phyloP scores from a whole-genome alignment of 2,329 filamentous ascomycete species.

The Nannizzia gypsea region DNA sequence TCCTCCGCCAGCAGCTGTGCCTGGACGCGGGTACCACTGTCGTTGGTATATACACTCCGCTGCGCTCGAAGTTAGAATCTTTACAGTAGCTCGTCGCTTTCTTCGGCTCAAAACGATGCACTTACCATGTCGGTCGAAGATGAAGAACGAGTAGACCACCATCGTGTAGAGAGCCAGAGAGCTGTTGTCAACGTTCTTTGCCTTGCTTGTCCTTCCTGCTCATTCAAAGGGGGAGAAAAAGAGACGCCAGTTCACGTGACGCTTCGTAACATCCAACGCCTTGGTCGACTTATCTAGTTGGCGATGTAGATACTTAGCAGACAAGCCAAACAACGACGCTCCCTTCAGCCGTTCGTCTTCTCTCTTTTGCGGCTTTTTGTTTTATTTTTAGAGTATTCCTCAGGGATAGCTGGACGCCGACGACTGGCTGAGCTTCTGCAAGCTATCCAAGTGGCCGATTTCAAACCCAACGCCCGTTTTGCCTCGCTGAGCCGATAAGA shows the following conservation, averaged over 20 bases:
- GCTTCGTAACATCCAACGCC: background rate
- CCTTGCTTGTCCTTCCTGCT: background rate
- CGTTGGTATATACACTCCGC: conserved; percentile 96
- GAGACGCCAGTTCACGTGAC: background rate
- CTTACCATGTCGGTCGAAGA: conserved; percentile 94
- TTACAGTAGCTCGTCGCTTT: background rate
- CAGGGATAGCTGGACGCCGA: background rate
- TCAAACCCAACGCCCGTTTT: background rate
- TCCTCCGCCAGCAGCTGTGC: conserved; percentile 33
- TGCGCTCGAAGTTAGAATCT: conserved; percentile 30
- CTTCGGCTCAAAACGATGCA: background rate
- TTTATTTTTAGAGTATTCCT: background rate
- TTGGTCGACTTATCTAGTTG: background rate
- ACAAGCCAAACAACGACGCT: background rate
- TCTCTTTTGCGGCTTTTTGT: background rate
- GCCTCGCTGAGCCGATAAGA: background rate
- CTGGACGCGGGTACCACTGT: conserved; percentile 55
- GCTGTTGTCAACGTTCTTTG: background rate
- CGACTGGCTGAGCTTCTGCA: background rate
- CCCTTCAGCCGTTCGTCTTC: background rate
- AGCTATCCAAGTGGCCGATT: background rate
- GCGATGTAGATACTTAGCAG: background rate
- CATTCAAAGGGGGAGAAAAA: background rate
- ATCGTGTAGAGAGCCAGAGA: conserved; percentile 37
- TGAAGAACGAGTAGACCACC: conserved; percentile 96